A percentile compares a stretch with the other conserved stretches of the same genome.
These are phyloP conservation scores for Schwanniomyces pseudopolymorphus DNA, from an alignment of 805 yeast genomes.

Conservation along the genomic window DNA sequence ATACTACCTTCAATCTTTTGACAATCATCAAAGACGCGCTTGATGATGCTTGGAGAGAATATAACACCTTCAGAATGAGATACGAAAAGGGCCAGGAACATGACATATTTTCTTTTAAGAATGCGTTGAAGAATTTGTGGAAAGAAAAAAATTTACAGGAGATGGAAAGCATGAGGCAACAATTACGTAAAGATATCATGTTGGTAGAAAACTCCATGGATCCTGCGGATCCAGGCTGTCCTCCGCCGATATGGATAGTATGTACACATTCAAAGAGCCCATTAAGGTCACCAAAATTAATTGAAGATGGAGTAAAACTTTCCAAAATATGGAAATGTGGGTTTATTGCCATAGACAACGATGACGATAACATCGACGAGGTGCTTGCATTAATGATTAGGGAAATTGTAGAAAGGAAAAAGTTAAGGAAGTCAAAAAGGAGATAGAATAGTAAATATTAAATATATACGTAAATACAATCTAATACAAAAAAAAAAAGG, in stretches of 20 bases:
- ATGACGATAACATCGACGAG: slow-evolving; percentile 52
- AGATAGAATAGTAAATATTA: neutral
- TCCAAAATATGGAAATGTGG: slow-evolving; percentile 66
- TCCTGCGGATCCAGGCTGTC: slow-evolving; percentile 34
- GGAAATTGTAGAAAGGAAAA: slow-evolving; percentile 53
- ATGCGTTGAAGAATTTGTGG: slow-evolving; percentile 60
- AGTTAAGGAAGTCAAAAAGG: slow-evolving; percentile 4
- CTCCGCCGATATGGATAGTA: slow-evolving; percentile 67
- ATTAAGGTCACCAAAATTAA: slow-evolving; percentile 57
- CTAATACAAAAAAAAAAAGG: neutral
- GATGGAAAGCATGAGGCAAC: slow-evolving; percentile 19
- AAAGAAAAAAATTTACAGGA: slow-evolving; percentile 33
- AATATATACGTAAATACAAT: neutral
- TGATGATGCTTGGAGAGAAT: slow-evolving; percentile 75
- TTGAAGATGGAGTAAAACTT: slow-evolving; percentile 56
- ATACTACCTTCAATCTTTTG: slow-evolving; percentile 30
- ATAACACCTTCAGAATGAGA: slow-evolving; percentile 48
- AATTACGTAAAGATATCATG: slow-evolving; percentile 19
- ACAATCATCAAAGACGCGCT: slow-evolving; percentile 55
- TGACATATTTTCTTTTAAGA: slow-evolving; percentile 61
- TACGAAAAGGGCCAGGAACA: slow-evolving; percentile 69
- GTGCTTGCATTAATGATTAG: slow-evolving; percentile 56
- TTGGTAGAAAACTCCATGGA: slow-evolving; percentile 27
- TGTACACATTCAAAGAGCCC: slow-evolving; percentile 63
- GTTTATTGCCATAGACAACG: slow-evolving; percentile 61